Evolutionary conservation across 345 rosid species (phyloP), one percentile per base, ranked within the genome.

Genomic region (Populus ilicifolia): DNA sequence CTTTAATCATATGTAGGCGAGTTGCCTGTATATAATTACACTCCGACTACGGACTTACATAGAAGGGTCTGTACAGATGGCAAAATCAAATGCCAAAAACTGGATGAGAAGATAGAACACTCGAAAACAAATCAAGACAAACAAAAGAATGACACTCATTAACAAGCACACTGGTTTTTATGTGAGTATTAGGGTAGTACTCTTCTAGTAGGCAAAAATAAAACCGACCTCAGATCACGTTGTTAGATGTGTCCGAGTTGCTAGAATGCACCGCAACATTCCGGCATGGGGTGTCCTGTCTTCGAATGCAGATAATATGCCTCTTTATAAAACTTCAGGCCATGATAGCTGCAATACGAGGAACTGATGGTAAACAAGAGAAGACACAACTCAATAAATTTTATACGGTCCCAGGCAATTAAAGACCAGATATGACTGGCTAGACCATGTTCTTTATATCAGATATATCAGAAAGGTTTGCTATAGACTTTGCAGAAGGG

Each of bases 401-500:
- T 76, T 76, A 67, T 76, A 66, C 67, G 61, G 78, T 79, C 80
- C 77, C 21, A n/a, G 48, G 80, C 77, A 77, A 76, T 66, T 73
- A 73, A 54, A 77, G 81, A 64, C 65, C 73, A 65, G 77, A 67
- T 81, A 62, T 30, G 41, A 74, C 10, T 62, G 61, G 84, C 79
- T 81, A 73, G 79, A 67, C 76, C 67, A 52, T 69, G 64, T 78
- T 76, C 48, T 71, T 70, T 77, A 62, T 72, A 78, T 74, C 81
- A 84, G 81, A 79, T 68, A 81, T 67, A 75, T 84, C 70, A 81
- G 70, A 79, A 80, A 78, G 56, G 79, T 72, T 73, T 66, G 69
- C 89, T 75, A 95, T 84, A 95, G 88, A 83, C 98, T 93, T 74
- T 89, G 95, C 41, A 95, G 98, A 81, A 95, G 98, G 83, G 91